phyloP scores from a whole-genome alignment of 495 filamentous ascomycete species.

The Neurospora tetraspora region DNA sequence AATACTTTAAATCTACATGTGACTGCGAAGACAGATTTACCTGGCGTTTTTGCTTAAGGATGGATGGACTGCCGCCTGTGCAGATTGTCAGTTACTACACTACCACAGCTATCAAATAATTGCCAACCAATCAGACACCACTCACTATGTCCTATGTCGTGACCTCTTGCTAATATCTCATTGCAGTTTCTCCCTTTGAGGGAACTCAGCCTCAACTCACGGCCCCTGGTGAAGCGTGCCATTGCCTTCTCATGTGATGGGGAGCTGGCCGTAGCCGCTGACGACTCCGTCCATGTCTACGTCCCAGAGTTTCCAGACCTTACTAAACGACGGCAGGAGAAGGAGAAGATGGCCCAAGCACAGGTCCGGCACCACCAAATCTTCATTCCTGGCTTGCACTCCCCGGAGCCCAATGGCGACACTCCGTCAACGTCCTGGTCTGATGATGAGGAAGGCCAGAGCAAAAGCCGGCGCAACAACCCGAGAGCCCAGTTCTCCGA shows the following conservation, averaged over 20 bases:
- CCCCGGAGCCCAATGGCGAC: conserved; percentile 9
- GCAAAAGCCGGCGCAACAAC: conserved; percentile 7
- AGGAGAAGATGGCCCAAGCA: not conserved
- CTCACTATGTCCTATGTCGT: not conserved
- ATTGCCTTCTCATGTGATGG: conserved; percentile 39
- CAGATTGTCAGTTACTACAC: not conserved
- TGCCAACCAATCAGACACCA: not conserved
- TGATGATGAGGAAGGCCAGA: conserved; percentile 11
- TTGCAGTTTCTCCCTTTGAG: conserved; percentile 29
- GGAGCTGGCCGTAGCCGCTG: conserved; percentile 36
- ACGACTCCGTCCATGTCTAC: conserved; percentile 38
- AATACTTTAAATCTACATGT: not conserved
- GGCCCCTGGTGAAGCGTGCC: conserved; percentile 33
- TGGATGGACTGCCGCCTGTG: not conserved
- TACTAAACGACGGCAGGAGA: conserved; percentile 6
- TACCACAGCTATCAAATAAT: not conserved
- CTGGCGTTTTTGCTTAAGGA: not conserved
- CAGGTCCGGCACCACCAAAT: not conserved
- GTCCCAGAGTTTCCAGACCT: conserved; percentile 33
- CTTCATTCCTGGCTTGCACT: conserved; percentile 10
- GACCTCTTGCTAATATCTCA: conserved; percentile 1
- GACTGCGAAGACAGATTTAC: not conserved
- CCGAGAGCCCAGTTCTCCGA: conserved; percentile 21
- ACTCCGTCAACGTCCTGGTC: conserved; percentile 5
- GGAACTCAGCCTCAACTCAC: conserved; percentile 30